phyloP scores from a whole-genome alignment of 441 rosid genomes.

The Biscutella auriculata region DNA sequence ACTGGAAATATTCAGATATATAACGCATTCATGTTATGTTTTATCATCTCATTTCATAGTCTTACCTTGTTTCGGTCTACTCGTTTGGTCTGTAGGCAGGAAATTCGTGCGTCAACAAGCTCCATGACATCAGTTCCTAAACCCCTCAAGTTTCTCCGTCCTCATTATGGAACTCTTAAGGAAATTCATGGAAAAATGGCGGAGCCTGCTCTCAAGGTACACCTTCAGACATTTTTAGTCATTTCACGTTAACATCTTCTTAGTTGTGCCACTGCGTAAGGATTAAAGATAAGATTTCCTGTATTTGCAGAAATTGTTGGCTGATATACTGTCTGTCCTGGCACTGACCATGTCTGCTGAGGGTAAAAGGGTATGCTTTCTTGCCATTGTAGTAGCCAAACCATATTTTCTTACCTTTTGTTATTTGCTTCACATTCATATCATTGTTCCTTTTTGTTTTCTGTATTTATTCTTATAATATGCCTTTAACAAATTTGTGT shows the following conservation, averaged over 20 bases:
- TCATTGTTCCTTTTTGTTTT: background rate
- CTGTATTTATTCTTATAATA: background rate
- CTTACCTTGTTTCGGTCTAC: background rate
- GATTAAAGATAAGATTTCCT: background rate
- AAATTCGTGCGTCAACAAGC: slow-evolving; percentile 75
- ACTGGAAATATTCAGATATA: background rate
- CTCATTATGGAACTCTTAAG: slow-evolving; percentile 84
- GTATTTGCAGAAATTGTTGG: slow-evolving; percentile 61
- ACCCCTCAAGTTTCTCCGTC: slow-evolving; percentile 94
- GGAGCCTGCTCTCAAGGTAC: slow-evolving; percentile 63
- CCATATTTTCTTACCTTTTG: background rate
- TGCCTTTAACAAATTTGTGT: background rate
- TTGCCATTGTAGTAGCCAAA: background rate
- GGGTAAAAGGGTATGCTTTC: slow-evolving; percentile 72
- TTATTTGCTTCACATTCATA: background rate
- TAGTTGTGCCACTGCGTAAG: background rate
- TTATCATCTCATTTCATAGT: background rate
- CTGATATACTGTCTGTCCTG: slow-evolving; percentile 88
- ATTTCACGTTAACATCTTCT: background rate
- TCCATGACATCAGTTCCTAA: slow-evolving; percentile 97
- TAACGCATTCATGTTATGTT: background rate
- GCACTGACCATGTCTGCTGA: slow-evolving; percentile 97
- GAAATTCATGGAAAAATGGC: slow-evolving; percentile 50
- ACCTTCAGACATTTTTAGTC: slow-evolving; percentile 6
- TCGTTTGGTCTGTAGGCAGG: slow-evolving; percentile 45